phyloP scores from a whole-genome alignment of 2,329 filamentous ascomycete genomes.

The Exophiala lecanii-corni region DNA sequence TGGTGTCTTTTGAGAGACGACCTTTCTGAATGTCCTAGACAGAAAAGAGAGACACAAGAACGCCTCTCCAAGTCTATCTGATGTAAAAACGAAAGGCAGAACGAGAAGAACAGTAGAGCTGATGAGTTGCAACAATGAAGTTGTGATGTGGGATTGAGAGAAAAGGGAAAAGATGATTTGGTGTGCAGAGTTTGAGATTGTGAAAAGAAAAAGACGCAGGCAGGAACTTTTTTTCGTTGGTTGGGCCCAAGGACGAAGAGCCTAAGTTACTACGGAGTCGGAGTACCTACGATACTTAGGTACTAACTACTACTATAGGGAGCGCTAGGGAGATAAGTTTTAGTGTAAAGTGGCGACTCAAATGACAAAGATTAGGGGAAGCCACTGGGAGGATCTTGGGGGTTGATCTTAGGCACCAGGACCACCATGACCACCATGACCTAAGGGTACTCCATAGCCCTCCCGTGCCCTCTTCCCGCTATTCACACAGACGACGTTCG shows the following conservation, averaged over 20 bases:
- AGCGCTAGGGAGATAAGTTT: no score
- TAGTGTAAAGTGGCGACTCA: no score
- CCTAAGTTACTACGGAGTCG: no score
- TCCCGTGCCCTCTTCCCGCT: no score
- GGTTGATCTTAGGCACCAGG: no score
- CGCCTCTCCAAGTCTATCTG: slow-evolving; percentile 30
- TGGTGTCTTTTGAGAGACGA: not conserved
- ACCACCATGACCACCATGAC: no score
- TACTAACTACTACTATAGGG: not conserved
- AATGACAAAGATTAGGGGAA: not conserved
- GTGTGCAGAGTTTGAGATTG: slow-evolving; percentile 5
- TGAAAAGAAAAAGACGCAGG: slow-evolving; percentile 16
- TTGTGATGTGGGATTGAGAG: slow-evolving; percentile 9
- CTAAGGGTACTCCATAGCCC: no score
- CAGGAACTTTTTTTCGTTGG: slow-evolving; percentile 17
- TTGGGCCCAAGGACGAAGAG: no score
- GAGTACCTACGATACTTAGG: no score
- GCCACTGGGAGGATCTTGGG: no score
- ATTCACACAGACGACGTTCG: no score
- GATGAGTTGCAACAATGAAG: slow-evolving; percentile 11
- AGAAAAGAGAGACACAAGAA: slow-evolving; percentile 27
- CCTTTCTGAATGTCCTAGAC: slow-evolving; percentile 8
- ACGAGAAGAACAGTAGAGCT: slow-evolving; percentile 20
- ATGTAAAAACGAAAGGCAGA: slow-evolving; percentile 27
- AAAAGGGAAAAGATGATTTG: slow-evolving; percentile 5